Evolutionary conservation across 2,329 filamentous ascomycete genomes (phyloP), one percentile per base, ranked within the genome.

Genomic region (Camptophora hylomeconis): DNA sequence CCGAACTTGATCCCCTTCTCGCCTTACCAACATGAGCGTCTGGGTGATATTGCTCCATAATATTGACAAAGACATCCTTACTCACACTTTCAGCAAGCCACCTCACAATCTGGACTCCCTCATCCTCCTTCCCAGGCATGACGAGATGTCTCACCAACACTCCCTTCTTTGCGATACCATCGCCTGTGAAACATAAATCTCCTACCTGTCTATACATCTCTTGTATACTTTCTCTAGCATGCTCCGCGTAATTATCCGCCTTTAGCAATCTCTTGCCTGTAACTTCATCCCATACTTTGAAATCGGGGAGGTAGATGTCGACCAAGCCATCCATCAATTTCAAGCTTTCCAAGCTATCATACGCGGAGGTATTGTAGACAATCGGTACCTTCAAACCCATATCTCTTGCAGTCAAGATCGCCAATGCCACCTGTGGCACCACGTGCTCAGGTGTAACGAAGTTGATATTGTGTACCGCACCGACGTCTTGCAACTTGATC

Each of bases 391-490:
- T 65, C 7, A 89, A 56, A 0, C 81, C 81, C 19, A 75, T 58
- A 15, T 81, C 72, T 25, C 69, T 65, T 0, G 81, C 80, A 37
- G 78, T 67, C 14, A 92, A 60, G 42, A 89, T 81, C 9, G 75
- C 76, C 17, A 89, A 58, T 1, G 71, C 80, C 7, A 89, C 79
- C 49, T 89, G 82, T 0, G 82, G 80, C 3, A 84, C 81, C 11
- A 92, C 79, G 50, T 92, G 83, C 49, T 92, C 82, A 0, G 82
- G 81, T 0, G 81, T 92, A 33, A 92, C 69, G 13, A 87, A 69
- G 51, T 92, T 89, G 62, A 92, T 86, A 50, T 89, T 89, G 58
- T 92, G 81, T n/a, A 82, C 79, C 6, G 65, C 58, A n/a, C 80
- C 82, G 2, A 81, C 67, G 16, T 80, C 65, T 49, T 89, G 81